Base-by-base conservation (phyloP, 805 yeast genomes). In the Monosporozyma aquatica region DNA sequence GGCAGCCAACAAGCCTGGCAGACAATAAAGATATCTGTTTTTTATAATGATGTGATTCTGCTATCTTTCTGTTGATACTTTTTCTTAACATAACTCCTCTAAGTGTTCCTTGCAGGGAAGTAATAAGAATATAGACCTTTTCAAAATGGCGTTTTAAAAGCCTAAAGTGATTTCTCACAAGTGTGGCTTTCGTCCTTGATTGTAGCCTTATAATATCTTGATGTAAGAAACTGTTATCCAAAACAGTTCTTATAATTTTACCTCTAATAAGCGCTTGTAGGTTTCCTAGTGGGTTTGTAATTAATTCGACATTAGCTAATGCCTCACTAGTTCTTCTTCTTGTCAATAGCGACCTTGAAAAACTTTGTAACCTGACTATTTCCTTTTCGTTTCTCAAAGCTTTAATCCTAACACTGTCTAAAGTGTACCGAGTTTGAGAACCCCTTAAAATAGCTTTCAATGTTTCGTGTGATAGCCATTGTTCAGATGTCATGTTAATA, bases 381-480 rank as follows among this genome's bases (percentile, higher is more conserved):
- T 35, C 13, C 13, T 50, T 49, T 37, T 62, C 62, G 15, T 49
- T 42, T 49, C 70, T 54, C 37, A 46, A 21, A 24, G 48, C 43
- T 49, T 57, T 45, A 37, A 53, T 13, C 32, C 54, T 54, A 21
- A 58, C 35, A 2, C 24, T 34, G 41, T 59, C 64, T 36, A 56
- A 41, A 10, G 45, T 39, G 39, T 53, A 32, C 41, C 72, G 56
- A 6, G 52, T 36, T 0, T 54, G 17, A 1, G 47, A 54, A 6
- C 82, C 89, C 47, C 84, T 69, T 1, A 73, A 46, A 1, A 65
- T 49, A 1, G 86, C 65, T 56, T 87, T 95, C 2, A 86, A 44
- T 6, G 47, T 6, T 9, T 32, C 4, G 53, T 13, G 9, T 49
- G 38, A 15, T 22, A 17, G 14, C 39, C 47, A 8, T 48, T 39